Percentiles rank a stretch among this genome's conserved stretches.
These are phyloP conservation scores for Boechera stricta DNA, from an alignment of 345 rosid species.

Conservation along the genomic window DNA sequence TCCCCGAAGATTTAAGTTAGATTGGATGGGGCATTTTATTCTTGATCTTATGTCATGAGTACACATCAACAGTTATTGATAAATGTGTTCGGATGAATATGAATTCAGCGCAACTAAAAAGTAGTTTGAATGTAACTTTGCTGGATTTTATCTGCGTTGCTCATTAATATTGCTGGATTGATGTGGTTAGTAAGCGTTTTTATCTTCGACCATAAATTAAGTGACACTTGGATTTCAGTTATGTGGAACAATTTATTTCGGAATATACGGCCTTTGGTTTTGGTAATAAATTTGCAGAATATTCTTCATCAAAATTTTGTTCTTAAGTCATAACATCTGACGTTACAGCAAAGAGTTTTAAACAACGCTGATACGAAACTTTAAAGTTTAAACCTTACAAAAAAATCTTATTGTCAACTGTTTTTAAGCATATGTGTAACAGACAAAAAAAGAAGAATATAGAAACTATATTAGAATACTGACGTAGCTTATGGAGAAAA, in stretches of 20 bases:
- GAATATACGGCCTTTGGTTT: neutral
- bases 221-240: neutral
- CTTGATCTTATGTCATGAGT: conserved; percentile 15
- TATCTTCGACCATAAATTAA: neutral
- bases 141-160: neutral
- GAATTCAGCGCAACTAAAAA: neutral
- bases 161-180: neutral
- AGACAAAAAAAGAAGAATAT: too few species aligned
- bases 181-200: neutral
- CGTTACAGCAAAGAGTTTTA: too few species aligned
- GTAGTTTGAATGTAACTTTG: neutral
- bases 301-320: neutral
- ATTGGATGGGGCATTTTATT: conserved; percentile 33
- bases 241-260: neutral
- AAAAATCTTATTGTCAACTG: too few species aligned
- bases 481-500: conserved; percentile 19
- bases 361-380: too few species aligned
- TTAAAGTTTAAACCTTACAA: too few species aligned
- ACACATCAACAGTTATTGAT: neutral
- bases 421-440: too few species aligned
- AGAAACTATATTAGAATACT: neutral
- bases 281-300: neutral
- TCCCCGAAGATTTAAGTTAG: conserved; percentile 41
- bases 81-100: neutral
- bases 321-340: too few species aligned